Base-by-base conservation (phyloP, 1,139 yeast genomes). In the Yamadazyma blattariae region DNA sequence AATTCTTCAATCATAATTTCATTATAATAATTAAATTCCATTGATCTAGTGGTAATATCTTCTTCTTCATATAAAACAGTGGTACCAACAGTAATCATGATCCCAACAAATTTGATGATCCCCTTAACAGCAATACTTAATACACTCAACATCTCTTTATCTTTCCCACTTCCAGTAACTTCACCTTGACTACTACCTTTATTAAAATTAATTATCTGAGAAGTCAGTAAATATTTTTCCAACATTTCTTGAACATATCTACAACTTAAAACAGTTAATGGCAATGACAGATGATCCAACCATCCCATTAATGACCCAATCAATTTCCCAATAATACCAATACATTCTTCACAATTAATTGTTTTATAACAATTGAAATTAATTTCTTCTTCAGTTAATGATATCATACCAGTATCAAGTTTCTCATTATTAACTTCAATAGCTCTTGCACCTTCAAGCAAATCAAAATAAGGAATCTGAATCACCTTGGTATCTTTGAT, bases 61-160 rank as follows among this genome's bases (percentile, higher is more conserved):
- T 84, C 94, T 48, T 84, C 92, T 47, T 83, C 90, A 46, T 78
- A 79, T 13, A 84, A 62, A 7, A 79, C 82, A n/a, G 79, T 81
- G 13, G 70, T 62, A 1, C 81, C 78, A 25, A 81, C 57, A 7
- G 59, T 55, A 3, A 74, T 50, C 6, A 73, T 64, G 32, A 74
- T 63, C 15, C 77, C 77, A 6, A 77, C 70, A 47, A 78, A 71
- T 40, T 73, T 74, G 31, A 77, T 57, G 7, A 79, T 47, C 2
- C 81, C 85, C 20, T 76, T 46, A 6, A 72, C 56, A 39, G 67
- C 71, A 16, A 70, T 59, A 36, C 70, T 61, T 33, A 80, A 61
- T 1, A 77, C 76, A 5, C 7, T 5, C n/a, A n/a, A n/a, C n/a
- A n/a, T n/a, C n/a, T n/a, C n/a, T n/a, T n/a, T n/a, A n/a, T n/a